Base-by-base conservation (phyloP, 2,329 filamentous ascomycete species). In the Phaeosphaeriaceae sp. region DNA sequence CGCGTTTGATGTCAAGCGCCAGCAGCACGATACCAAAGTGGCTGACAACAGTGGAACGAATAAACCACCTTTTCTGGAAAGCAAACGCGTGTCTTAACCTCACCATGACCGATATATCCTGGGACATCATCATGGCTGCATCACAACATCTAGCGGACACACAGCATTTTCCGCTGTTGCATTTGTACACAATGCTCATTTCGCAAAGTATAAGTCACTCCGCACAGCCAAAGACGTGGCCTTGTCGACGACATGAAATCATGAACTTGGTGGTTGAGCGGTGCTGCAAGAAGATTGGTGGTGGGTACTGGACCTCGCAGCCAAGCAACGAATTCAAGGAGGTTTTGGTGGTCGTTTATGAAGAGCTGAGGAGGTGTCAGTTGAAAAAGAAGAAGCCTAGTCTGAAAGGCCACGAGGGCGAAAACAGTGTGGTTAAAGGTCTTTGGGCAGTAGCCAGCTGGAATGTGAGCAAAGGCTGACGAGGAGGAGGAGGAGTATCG, bases 381-480 rank as follows among this genome's bases (percentile, higher is more conserved):
- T 10, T 66, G 7, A 63, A 68, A 22, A 65, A 67, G 51, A 57
- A 62, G 10, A 64, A 62, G 27, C 53, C 68, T 24, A 75, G 71
- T 45, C 51, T 76, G 54, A 64, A 70, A 25, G 72, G 70, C 1
- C 60, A 65, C 45, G 61, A 63, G 1, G 63, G 64, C 2, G 72
- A 76, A 46, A 69, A 71, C 7, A 21, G 27, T 11, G 51, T 75
- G 9, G 69, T 68, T 3, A 85, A 68, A 56, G 85, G 85, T 0
- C 79, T 84, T 20, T 85, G 63, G 31, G 82, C 80, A 48, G 83
- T 84, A 36, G 68, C 68, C 10, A 24, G 33, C 4, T 72, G 71
- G 71, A 42, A 50, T 46, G 51, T 48, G 13, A 48, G 46, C 24
- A 48, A 27, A 19, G 13, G 46, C 6, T 48, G 9, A 48, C 31